Percentiles rank a stretch among this genome's conserved stretches.
Conservation (phyloP, 1,284 basidiomycete species). For the Puccinia hordei region DNA sequence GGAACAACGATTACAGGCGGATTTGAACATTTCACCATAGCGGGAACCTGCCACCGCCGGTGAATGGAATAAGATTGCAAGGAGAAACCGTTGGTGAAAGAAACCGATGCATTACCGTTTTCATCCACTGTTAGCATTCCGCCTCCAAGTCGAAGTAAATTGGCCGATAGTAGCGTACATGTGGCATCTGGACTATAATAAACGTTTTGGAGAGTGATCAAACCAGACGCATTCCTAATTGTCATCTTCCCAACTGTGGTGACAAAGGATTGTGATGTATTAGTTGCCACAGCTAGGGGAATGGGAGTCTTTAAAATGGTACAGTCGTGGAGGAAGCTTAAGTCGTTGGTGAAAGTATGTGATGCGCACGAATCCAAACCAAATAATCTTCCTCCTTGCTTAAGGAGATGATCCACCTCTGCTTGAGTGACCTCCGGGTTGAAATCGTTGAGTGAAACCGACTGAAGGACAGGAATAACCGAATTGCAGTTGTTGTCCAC, state of each 20-base stretch:
- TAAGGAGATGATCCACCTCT: neutral
- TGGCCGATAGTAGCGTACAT: neutral
- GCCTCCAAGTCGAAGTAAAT: neutral
- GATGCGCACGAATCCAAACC: conserved; percentile 12
- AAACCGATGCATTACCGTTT: neutral
- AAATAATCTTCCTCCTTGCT: neutral
- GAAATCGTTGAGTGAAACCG: neutral
- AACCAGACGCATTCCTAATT: neutral
- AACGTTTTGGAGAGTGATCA: conserved; percentile 1
- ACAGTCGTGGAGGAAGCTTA: neutral
- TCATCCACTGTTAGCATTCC: neutral
- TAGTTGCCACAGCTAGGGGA: neutral
- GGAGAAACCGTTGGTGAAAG: neutral
- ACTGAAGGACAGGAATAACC: too few relatives aligned
- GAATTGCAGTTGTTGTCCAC: too few relatives aligned
- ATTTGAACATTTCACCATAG: neutral
- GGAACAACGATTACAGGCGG: neutral
- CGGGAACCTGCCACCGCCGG: neutral
- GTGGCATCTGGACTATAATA: neutral
- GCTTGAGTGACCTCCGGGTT: neutral
- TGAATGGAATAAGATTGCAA: neutral
- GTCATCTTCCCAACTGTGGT: conserved; percentile 16
- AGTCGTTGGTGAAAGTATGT: conserved; percentile 14
- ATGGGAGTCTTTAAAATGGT: neutral
- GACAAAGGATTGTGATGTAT: neutral